Conservation (phyloP, 345 rosid genomes). For the Rhodomyrtus tomentosa region DNA sequence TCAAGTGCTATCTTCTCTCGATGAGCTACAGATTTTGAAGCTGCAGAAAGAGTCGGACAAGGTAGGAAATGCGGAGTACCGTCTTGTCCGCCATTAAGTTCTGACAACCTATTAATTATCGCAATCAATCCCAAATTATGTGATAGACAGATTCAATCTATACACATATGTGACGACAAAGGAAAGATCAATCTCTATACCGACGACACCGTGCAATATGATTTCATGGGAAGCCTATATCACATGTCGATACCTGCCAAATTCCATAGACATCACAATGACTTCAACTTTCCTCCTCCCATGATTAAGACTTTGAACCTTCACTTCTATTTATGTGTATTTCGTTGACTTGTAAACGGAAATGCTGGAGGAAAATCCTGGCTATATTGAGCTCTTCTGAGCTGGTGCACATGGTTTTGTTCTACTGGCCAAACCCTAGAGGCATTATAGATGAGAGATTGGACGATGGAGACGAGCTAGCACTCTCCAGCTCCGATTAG, state of each 20-base stretch:
- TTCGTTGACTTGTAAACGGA: neutral
- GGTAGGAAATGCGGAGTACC: neutral
- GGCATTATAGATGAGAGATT: neutral
- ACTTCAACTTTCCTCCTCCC: neutral
- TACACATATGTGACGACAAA: neutral
- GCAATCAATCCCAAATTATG: neutral
- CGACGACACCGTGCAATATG: neutral
- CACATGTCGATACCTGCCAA: neutral
- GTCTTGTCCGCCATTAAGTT: neutral
- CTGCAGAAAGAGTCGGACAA: neutral
- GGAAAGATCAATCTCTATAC: neutral
- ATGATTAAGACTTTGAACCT: neutral
- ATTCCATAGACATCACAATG: neutral
- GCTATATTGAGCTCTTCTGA: neutral
- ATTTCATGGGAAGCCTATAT: neutral
- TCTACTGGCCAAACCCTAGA: neutral
- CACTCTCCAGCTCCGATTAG: neutral
- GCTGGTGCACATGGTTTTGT: neutral
- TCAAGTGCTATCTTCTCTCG: neutral
- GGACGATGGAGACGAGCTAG: neutral
- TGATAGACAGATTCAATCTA: neutral
- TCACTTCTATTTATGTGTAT: neutral
- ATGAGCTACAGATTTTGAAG: neutral
- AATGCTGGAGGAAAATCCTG: neutral
- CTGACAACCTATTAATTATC: neutral